Percentiles rank a stretch among this genome's conserved stretches.
Conservation (phyloP, 2,329 filamentous ascomycete genomes). For the Aspergillus fructus region DNA sequence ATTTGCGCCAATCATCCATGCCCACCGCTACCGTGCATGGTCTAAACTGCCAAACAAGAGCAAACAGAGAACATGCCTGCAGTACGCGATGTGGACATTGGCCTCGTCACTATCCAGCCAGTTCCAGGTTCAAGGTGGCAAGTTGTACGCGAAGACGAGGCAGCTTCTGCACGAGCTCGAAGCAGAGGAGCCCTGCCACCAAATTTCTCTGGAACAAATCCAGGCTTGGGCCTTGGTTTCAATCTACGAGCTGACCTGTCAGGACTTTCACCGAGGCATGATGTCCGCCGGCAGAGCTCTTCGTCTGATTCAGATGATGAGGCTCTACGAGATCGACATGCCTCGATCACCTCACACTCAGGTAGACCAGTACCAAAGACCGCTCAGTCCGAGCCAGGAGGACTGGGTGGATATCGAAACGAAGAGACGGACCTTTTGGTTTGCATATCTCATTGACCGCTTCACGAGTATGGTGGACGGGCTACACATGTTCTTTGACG, state of each 20-base stretch:
- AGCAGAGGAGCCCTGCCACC: neutral
- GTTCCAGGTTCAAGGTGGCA: neutral
- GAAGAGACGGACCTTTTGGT: conserved; percentile 38
- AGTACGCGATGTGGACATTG: conserved; percentile 11
- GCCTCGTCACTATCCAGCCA: neutral
- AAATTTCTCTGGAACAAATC: conserved; percentile 13
- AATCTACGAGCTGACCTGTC: conserved; percentile 12
- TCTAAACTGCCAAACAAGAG: neutral
- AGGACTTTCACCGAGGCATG: conserved; percentile 26
- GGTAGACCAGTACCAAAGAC: conserved; percentile 6
- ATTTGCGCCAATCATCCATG: conserved; percentile 6
- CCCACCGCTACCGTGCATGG: neutral
- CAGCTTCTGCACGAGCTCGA: neutral
- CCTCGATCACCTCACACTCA: neutral
- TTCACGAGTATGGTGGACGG: conserved; percentile 29
- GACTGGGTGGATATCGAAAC: conserved; percentile 30
- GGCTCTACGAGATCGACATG: conserved; percentile 29
- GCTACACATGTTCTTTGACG: conserved; percentile 29
- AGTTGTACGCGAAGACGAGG: neutral
- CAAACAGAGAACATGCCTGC: neutral
- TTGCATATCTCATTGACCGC: conserved; percentile 37
- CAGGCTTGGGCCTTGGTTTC: conserved; percentile 13
- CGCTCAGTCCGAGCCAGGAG: neutral
- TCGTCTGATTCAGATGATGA: conserved; percentile 32
- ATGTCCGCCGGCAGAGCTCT: conserved; percentile 31